These are phyloP conservation scores for Cladosporium sp. DNA, from an alignment of 2,329 filamentous ascomycete genomes.

Conservation along the genomic window DNA sequence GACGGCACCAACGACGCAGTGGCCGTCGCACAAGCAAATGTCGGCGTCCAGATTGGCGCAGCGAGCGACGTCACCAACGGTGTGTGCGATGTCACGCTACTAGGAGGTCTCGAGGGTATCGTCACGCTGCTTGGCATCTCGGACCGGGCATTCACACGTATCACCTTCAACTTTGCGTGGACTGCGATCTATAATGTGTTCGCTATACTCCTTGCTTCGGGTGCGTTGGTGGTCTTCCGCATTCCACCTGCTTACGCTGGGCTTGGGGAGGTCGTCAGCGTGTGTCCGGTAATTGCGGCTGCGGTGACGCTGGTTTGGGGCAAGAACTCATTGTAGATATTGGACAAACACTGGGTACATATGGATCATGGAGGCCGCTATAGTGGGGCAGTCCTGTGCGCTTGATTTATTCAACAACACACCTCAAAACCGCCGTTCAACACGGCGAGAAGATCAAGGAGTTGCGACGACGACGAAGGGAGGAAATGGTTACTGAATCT, in stretches of 20 bases:
- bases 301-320: conserved; percentile 37
- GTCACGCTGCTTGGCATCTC: conserved; percentile 55
- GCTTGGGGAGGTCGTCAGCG: conserved; percentile 68
- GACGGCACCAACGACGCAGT: conserved; percentile 77
- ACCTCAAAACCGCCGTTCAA: no score
- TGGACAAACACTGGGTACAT: no score
- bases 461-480: no score
- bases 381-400: no score
- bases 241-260: conserved; percentile 63
- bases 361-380: no score
- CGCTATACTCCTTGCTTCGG: conserved; percentile 63
- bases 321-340: no score
- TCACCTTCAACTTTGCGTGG: conserved; percentile 67
- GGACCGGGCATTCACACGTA: conserved; percentile 34
- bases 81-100: conserved; percentile 66
- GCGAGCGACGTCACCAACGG: conserved; percentile 61
- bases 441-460: no score
- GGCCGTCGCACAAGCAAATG: conserved; percentile 65
- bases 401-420: no score
- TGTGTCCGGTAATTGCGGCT: conserved; percentile 62
- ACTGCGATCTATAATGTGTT: conserved; percentile 65
- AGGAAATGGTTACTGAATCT: no score
- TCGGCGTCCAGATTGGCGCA: conserved; percentile 66
- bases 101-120: conserved; percentile 53
- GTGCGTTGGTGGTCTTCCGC: conserved; percentile 54